Evolutionary conservation across 108 stramenopile genomes (phyloP).

Genomic region (Nitzschia putrida): DNA sequence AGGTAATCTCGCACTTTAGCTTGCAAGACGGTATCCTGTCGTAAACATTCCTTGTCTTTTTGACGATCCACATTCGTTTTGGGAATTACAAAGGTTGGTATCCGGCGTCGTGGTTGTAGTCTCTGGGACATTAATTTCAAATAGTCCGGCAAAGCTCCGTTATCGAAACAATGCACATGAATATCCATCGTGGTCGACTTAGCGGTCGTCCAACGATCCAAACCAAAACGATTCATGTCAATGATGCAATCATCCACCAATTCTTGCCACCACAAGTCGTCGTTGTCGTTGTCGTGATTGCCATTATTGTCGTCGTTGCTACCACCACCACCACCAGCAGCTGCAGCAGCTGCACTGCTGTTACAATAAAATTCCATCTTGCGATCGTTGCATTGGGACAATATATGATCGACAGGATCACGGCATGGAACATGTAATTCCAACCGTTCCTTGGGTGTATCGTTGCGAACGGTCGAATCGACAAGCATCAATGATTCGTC

Average conservation of each 20-base stretch:
- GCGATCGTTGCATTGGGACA: constrained; percentile 42
- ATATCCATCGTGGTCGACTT: constrained; percentile 1
- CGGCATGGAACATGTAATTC: constrained; percentile 56
- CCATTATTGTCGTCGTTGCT: too few species aligned
- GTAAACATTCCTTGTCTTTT: constrained; percentile 9
- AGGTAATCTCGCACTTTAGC: constrained; percentile 15
- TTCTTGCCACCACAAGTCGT: constrained; percentile 2
- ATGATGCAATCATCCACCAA: neutral
- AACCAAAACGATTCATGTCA: neutral
- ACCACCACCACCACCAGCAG: too few species aligned
- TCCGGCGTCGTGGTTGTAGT: constrained; percentile 4
- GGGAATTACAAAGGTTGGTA: neutral
- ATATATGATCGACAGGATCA: constrained; percentile 40
- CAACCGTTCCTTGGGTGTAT: neutral
- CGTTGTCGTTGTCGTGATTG: neutral
- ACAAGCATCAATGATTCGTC: too few species aligned
- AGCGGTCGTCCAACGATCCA: too few species aligned
- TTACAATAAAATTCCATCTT: constrained; percentile 23
- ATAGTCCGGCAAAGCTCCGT: neutral
- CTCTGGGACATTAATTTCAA: constrained; percentile 1
- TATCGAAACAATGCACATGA: constrained; percentile 5
- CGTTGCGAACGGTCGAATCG: too few species aligned
- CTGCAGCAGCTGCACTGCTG: too few species aligned
- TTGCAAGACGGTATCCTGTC: neutral
- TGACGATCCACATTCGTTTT: neutral